Percentiles rank a stretch among this genome's conserved stretches.
phyloP scores from a whole-genome alignment of 75 land plant species.

The Cunninghamia lanceolata region DNA sequence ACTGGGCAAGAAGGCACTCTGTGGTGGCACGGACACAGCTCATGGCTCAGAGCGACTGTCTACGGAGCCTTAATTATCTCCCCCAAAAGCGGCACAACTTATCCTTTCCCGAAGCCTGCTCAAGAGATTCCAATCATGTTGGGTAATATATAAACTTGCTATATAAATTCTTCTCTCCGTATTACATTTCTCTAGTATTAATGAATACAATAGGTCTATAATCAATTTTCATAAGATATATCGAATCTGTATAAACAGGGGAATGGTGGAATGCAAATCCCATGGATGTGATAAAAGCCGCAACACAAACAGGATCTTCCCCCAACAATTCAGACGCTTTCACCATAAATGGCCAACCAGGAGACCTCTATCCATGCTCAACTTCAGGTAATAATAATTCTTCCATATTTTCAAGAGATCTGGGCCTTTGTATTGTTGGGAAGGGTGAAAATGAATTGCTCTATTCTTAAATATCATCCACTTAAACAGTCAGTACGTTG shows the following conservation, averaged over 20 bases:
- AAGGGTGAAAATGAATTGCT: too few relatives aligned
- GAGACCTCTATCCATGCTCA: constrained; percentile 35
- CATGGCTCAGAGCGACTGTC: constrained; percentile 43
- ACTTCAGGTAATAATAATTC: constrained; percentile 7
- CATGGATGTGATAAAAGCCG: constrained; percentile 18
- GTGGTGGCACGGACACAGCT: constrained; percentile 14
- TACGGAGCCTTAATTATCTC: constrained; percentile 30
- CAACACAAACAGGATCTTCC: constrained; percentile 20
- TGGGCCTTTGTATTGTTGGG: too few relatives aligned
- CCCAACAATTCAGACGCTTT: constrained; percentile 34
- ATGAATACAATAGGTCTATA: too few relatives aligned
- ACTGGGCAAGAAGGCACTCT: constrained; percentile 27
- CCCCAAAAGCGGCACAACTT: constrained; percentile 11
- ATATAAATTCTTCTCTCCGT: too few relatives aligned
- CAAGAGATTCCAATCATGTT: constrained; percentile 18
- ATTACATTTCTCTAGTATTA: too few relatives aligned
- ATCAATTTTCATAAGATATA: too few relatives aligned
- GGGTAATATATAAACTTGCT: constrained; percentile 5
- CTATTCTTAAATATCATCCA: too few relatives aligned
- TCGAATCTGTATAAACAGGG: constrained; percentile 10
- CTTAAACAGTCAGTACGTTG: too few relatives aligned
- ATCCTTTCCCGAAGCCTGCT: constrained; percentile 18
- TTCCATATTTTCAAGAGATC: too few relatives aligned
- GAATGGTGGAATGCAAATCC: constrained; percentile 48
- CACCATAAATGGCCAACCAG: constrained; percentile 49